A percentile compares a stretch with the other conserved stretches of the same genome.
These are phyloP conservation scores for Penicillium alfredii DNA, from an alignment of 495 filamentous ascomycete genomes.

Conservation along the genomic window DNA sequence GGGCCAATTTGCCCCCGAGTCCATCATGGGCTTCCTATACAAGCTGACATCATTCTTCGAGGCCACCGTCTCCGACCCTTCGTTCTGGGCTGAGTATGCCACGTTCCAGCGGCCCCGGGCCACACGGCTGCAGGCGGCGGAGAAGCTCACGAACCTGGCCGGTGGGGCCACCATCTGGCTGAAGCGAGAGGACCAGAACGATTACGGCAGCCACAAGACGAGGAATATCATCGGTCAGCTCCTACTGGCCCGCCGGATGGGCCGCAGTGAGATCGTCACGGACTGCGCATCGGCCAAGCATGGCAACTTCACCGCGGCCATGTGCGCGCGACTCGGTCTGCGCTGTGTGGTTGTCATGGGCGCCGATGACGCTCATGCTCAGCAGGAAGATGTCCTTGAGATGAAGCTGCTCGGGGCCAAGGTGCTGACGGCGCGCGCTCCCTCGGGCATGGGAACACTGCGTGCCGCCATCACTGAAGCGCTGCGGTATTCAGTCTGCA, in stretches of 20 bases:
- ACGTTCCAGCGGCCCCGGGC: slow-evolving; percentile 16
- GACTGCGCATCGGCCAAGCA: slow-evolving; percentile 32
- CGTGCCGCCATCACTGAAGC: slow-evolving; percentile 32
- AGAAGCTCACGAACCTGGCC: slow-evolving; percentile 19
- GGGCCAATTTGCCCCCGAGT: slow-evolving; percentile 30
- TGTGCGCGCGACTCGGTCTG: slow-evolving; percentile 28
- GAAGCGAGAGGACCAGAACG: slow-evolving; percentile 28
- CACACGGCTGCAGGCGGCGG: slow-evolving; percentile 23
- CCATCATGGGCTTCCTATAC: slow-evolving; percentile 26
- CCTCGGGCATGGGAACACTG: slow-evolving; percentile 25
- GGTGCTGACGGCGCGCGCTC: slow-evolving; percentile 21
- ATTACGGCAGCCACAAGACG: slow-evolving; percentile 26
- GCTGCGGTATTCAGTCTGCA: slow-evolving; percentile 27
- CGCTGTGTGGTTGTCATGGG: slow-evolving; percentile 29
- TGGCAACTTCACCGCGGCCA: slow-evolving; percentile 26
- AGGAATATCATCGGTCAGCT: slow-evolving; percentile 32
- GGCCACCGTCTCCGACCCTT: slow-evolving; percentile 22
- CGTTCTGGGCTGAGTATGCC: slow-evolving; percentile 28
- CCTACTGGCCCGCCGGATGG: slow-evolving; percentile 27
- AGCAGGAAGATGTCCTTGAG: slow-evolving; percentile 23
- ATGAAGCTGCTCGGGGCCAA: slow-evolving; percentile 29
- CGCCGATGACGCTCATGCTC: slow-evolving; percentile 22
- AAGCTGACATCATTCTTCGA: slow-evolving; percentile 29
- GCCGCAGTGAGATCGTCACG: slow-evolving; percentile 26
- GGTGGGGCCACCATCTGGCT: slow-evolving; percentile 31